A percentile compares a stretch with the other conserved stretches of the same genome.
phyloP scores from a whole-genome alignment of 2,329 filamentous ascomycete genomes.

The Bertia moriformis region DNA sequence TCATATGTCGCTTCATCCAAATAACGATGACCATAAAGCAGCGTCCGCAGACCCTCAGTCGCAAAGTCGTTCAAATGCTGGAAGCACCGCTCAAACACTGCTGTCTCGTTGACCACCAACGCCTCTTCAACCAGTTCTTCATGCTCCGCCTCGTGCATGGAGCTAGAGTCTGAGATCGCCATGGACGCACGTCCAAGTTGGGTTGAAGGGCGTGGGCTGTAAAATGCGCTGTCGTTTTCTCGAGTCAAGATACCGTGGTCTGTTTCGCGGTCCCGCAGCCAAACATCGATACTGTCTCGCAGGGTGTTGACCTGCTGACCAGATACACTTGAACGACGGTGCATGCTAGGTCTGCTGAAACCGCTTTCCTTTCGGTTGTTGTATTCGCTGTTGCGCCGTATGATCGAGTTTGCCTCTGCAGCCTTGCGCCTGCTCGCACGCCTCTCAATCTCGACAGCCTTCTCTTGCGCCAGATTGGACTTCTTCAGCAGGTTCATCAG shows the following conservation, averaged over 20 bases:
- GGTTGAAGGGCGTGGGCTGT: not conserved
- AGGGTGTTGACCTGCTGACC: not conserved
- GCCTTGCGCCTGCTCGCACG: slow-evolving; percentile 48
- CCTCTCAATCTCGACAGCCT: slow-evolving; percentile 33
- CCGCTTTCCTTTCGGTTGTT: slow-evolving; percentile 8
- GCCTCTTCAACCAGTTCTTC: slow-evolving; percentile 44
- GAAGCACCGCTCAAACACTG: slow-evolving; percentile 72
- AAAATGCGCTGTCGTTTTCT: not conserved
- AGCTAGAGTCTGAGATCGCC: slow-evolving; percentile 21
- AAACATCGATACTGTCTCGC: slow-evolving; percentile 3
- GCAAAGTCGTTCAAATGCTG: slow-evolving; percentile 82
- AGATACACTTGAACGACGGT: not conserved
- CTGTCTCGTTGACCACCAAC: slow-evolving; percentile 41
- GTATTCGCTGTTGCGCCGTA: slow-evolving; percentile 11
- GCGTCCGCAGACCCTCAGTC: slow-evolving; percentile 70
- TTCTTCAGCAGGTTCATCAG: slow-evolving; percentile 60
- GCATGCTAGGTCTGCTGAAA: not conserved
- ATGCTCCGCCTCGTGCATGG: slow-evolving; percentile 18
- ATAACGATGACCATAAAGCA: slow-evolving; percentile 71
- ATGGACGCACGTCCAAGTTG: slow-evolving; percentile 11
- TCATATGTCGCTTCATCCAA: slow-evolving; percentile 62
- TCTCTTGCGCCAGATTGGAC: slow-evolving; percentile 55
- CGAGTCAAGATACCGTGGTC: not conserved
- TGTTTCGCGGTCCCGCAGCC: not conserved
- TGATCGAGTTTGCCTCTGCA: slow-evolving; percentile 13